These are phyloP conservation scores for Metschnikowia lachancei DNA, from an alignment of 805 yeast species.

Conservation along the genomic window DNA sequence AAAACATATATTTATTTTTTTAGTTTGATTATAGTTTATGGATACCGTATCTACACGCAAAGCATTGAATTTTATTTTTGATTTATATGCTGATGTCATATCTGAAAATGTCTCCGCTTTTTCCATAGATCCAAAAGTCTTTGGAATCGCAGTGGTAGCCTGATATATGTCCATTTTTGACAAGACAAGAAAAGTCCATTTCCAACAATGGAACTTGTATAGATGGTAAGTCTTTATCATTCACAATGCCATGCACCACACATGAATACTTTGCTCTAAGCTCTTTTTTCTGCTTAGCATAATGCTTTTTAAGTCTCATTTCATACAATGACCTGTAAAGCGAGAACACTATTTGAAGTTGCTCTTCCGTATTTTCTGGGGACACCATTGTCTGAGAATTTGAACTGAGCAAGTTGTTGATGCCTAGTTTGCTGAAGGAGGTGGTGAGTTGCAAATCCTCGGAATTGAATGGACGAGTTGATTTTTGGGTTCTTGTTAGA, in stretches of 20 bases:
- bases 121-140: conserved; percentile 39
- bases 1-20: no score
- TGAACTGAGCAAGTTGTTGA: conserved; percentile 16
- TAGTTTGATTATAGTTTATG: no score
- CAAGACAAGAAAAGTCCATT: conserved; percentile 33
- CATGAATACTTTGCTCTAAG: conserved; percentile 17
- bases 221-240: conserved; percentile 39
- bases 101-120: conserved; percentile 40
- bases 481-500: conserved; percentile 6
- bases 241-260: conserved; percentile 37
- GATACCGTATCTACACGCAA: no score
- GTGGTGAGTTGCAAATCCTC: conserved; percentile 14
- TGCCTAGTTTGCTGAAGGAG: conserved; percentile 18
- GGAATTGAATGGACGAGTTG: conserved; percentile 10
- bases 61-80: neutral
- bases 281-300: conserved; percentile 21
- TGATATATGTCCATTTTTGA: conserved; percentile 37
- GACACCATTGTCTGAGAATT: conserved; percentile 9
- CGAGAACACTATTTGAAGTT: conserved; percentile 28
- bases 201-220: conserved; percentile 35
- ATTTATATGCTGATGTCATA: conserved; percentile 20
- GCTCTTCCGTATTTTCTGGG: conserved; percentile 19
- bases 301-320: conserved; percentile 34
- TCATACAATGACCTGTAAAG: conserved; percentile 37
- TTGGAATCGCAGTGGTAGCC: conserved; percentile 29